Percentiles rank a stretch among this genome's conserved stretches.
These are phyloP conservation scores for Cicer yamashitae DNA, from an alignment of 306 rosid species.

Conservation along the genomic window DNA sequence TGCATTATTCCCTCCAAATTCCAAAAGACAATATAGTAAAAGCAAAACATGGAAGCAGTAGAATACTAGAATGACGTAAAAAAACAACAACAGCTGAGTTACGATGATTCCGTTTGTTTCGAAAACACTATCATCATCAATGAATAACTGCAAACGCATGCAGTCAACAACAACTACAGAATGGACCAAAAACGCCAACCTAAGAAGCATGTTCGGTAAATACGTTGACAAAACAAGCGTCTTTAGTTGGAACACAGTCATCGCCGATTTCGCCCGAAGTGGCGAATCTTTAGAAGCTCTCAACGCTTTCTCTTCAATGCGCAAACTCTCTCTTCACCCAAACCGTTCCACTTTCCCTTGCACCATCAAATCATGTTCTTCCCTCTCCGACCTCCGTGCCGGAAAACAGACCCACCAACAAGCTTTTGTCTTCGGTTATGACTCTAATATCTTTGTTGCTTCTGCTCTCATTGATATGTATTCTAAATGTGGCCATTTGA, in stretches of 20 bases:
- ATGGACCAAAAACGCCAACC: conserved; percentile 51
- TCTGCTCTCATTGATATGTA: conserved; percentile 83
- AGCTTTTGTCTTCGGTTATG: conserved; percentile 71
- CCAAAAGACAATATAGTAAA: no score
- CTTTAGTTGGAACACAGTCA: conserved; percentile 74
- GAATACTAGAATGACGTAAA: neutral
- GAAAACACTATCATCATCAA: neutral
- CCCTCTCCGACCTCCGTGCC: conserved; percentile 66
- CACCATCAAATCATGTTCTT: conserved; percentile 80
- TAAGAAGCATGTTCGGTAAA: conserved; percentile 68
- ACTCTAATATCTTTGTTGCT: conserved; percentile 69
- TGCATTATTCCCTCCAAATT: no score
- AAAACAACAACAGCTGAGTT: neutral
- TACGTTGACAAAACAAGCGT: conserved; percentile 74
- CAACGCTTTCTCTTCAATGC: conserved; percentile 77
- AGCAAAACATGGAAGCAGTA: neutral
- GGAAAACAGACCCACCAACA: conserved; percentile 82
- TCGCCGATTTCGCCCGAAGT: conserved; percentile 78
- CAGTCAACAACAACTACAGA: neutral
- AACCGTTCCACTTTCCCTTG: conserved; percentile 79
- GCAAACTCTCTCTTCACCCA: conserved; percentile 74
- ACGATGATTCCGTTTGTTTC: neutral
- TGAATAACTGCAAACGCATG: conserved; percentile 26
- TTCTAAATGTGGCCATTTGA: conserved; percentile 64
- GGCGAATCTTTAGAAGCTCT: conserved; percentile 81